phyloP scores from a whole-genome alignment of 176 grass and related monocot genomes.

The Paspalum notatum region DNA sequence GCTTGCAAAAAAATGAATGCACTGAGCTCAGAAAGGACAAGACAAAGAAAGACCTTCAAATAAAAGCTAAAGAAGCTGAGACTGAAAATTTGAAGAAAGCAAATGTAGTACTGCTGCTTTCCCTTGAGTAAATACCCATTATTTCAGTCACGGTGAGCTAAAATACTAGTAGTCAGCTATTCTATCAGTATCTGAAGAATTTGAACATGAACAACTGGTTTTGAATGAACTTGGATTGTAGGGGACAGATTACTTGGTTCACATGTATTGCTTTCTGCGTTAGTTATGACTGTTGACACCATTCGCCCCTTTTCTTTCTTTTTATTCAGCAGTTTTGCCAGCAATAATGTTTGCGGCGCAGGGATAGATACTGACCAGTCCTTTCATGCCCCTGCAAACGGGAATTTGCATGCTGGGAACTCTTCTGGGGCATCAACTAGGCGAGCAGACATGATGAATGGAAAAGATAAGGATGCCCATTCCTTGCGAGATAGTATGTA shows the following conservation, averaged over 20 bases:
- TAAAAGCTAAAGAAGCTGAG: slow-evolving; percentile 73
- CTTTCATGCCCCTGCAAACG: slow-evolving; percentile 28
- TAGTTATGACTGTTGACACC: slow-evolving; percentile 6
- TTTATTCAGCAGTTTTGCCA: not conserved
- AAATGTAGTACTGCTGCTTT: slow-evolving; percentile 37
- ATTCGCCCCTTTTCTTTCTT: not conserved
- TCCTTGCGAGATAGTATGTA: slow-evolving; percentile 10
- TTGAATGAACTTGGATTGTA: not conserved
- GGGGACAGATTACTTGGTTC: slow-evolving; percentile 27
- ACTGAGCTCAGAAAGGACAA: slow-evolving; percentile 60
- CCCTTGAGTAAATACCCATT: slow-evolving; percentile 29
- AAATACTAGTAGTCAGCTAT: not conserved
- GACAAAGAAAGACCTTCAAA: slow-evolving; percentile 66
- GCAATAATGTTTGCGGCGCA: not conserved
- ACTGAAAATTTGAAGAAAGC: slow-evolving; percentile 62
- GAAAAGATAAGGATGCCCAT: slow-evolving; percentile 41
- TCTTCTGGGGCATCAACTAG: slow-evolving; percentile 34
- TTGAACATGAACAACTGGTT: not conserved
- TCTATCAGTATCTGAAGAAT: not conserved
- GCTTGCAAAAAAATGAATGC: slow-evolving; percentile 69
- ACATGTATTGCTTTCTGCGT: slow-evolving; percentile 22
- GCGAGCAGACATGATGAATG: slow-evolving; percentile 26
- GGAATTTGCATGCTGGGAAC: slow-evolving; percentile 36
- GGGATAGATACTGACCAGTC: slow-evolving; percentile 37
- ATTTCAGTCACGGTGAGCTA: not conserved